Conservation (phyloP, 805 yeast species). For the Phaffomyces thermotolerans region DNA sequence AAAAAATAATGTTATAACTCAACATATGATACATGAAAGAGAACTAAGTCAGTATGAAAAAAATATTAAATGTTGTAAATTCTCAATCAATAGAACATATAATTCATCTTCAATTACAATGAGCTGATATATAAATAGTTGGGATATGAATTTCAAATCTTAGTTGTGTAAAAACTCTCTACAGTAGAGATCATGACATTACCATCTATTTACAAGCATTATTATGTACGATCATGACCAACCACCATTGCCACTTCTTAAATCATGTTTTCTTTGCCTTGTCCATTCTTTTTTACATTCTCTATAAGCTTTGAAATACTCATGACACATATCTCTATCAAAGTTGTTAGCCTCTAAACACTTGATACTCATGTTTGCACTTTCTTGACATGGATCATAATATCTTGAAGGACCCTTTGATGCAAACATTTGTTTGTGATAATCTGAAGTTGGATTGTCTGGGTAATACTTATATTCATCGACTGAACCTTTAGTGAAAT, state of each 20-base stretch:
- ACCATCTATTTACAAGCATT: neutral
- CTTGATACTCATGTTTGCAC: conserved; percentile 77
- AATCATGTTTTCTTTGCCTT: conserved; percentile 30
- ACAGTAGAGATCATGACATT: no score
- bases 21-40: conserved; percentile 7
- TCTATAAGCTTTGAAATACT: conserved; percentile 85
- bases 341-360: conserved; percentile 76
- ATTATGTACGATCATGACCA: conserved; percentile 9
- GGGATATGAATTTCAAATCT: neutral
- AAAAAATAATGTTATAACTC: neutral
- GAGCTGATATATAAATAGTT: neutral
- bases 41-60: conserved; percentile 5
- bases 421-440: conserved; percentile 62
- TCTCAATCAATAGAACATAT: neutral
- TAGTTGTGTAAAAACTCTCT: no score
- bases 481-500: conserved; percentile 47
- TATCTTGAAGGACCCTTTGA: conserved; percentile 74
- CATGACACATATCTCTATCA: conserved; percentile 62
- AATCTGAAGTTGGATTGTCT: conserved; percentile 71
- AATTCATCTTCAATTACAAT: conserved; percentile 4
- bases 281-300: conserved; percentile 84
- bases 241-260: conserved; percentile 21
- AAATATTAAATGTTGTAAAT: conserved; percentile 1
- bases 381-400: conserved; percentile 90
- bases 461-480: conserved; percentile 69